Evolutionary conservation across 2,329 filamentous ascomycete species (phyloP).

Genomic region (Pestalotiopsis sp.): DNA sequence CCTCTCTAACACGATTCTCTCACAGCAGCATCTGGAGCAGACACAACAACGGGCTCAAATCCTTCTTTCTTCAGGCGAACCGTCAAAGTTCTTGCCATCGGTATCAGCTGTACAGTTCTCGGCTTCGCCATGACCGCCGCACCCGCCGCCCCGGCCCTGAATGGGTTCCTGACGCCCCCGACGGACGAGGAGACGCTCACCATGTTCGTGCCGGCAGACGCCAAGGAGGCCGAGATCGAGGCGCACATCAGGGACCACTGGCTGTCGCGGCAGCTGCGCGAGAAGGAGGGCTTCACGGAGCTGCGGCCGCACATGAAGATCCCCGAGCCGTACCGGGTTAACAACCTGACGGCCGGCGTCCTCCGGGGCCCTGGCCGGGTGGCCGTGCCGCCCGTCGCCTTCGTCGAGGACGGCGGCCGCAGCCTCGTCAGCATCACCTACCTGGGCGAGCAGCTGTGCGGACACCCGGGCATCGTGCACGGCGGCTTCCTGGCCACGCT

Average conservation of each 20-base stretch:
- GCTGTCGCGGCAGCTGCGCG: slow-evolving; percentile 67
- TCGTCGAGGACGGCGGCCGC: slow-evolving; percentile 70
- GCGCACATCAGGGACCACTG: slow-evolving; percentile 74
- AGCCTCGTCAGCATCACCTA: slow-evolving; percentile 72
- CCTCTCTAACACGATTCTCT: background rate
- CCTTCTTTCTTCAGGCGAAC: slow-evolving; percentile 45
- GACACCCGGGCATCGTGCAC: slow-evolving; percentile 88
- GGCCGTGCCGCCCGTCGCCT: slow-evolving; percentile 77
- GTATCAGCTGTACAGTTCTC: slow-evolving; percentile 44
- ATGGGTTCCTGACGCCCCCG: slow-evolving; percentile 48
- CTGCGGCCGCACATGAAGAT: slow-evolving; percentile 87
- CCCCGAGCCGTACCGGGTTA: slow-evolving; percentile 64
- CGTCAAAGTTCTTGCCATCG: slow-evolving; percentile 45
- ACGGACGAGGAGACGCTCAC: slow-evolving; percentile 73
- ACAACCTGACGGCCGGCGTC: slow-evolving; percentile 81
- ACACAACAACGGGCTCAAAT: slow-evolving; percentile 13
- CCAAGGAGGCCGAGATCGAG: slow-evolving; percentile 62
- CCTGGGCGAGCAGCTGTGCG: slow-evolving; percentile 78
- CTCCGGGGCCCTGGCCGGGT: slow-evolving; percentile 75
- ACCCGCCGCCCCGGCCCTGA: slow-evolving; percentile 50
- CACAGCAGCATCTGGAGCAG: background rate
- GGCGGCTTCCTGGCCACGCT: slow-evolving; percentile 90
- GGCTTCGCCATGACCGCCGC: slow-evolving; percentile 59
- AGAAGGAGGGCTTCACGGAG: slow-evolving; percentile 67
- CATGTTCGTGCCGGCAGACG: slow-evolving; percentile 61